These are phyloP conservation scores for Aspergillus homomorphus DNA, from an alignment of 495 filamentous ascomycete genomes.

Conservation along the genomic window DNA sequence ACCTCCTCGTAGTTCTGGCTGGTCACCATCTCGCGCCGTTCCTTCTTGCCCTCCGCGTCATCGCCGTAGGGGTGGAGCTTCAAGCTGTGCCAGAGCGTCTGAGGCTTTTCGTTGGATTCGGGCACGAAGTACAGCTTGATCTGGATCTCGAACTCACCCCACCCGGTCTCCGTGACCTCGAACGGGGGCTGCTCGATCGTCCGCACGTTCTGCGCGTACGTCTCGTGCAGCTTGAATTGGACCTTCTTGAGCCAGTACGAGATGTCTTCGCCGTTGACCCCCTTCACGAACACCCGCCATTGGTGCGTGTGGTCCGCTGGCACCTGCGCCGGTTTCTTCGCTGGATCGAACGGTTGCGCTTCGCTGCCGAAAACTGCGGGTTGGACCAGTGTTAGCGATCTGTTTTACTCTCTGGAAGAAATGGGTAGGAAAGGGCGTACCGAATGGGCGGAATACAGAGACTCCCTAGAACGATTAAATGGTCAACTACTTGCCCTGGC, in stretches of 20 bases:
- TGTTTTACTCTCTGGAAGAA: too few relatives aligned
- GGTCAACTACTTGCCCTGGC: not conserved
- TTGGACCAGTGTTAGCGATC: slow-evolving; percentile 12
- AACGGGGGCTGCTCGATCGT: slow-evolving; percentile 77
- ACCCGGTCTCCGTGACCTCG: slow-evolving; percentile 85
- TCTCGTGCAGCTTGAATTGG: slow-evolving; percentile 96
- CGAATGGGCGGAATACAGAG: slow-evolving; percentile 72
- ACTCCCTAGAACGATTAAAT: slow-evolving; percentile 51
- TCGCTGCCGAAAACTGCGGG: slow-evolving; percentile 71
- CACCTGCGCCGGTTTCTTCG: slow-evolving; percentile 57
- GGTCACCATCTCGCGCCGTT: slow-evolving; percentile 60
- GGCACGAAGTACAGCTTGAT: slow-evolving; percentile 88
- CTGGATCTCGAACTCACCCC: slow-evolving; percentile 96
- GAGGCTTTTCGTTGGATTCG: slow-evolving; percentile 82
- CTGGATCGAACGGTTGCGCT: slow-evolving; percentile 70
- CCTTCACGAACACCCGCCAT: slow-evolving; percentile 90
- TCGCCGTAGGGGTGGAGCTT: slow-evolving; percentile 87
- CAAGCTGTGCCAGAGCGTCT: slow-evolving; percentile 85
- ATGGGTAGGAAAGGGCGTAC: slow-evolving; percentile 26
- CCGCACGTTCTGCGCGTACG: slow-evolving; percentile 82
- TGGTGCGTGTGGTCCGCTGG: slow-evolving; percentile 84
- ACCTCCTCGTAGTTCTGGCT: slow-evolving; percentile 85
- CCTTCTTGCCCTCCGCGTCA: slow-evolving; percentile 70
- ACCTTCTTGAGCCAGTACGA: slow-evolving; percentile 96
- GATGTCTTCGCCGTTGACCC: slow-evolving; percentile 79